Evolutionary conservation across 2,329 filamentous ascomycete species (phyloP).

Genomic region (Rhynchosporium graminicola): DNA sequence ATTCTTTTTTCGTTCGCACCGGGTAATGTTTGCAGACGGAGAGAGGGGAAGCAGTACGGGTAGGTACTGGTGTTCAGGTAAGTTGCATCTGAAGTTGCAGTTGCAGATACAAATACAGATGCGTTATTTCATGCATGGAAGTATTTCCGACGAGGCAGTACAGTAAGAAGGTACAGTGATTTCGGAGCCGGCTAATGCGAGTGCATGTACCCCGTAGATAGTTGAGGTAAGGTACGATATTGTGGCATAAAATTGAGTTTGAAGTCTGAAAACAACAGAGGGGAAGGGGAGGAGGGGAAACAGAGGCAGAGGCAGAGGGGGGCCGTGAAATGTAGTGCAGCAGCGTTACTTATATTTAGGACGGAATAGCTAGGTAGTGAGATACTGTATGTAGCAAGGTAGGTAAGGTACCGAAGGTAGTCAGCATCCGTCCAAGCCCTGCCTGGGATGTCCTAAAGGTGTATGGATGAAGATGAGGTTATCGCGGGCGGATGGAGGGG

Average conservation of each 20-base stretch:
- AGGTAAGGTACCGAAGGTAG: neutral
- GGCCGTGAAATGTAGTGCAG: constrained; percentile 14
- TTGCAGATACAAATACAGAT: constrained; percentile 6
- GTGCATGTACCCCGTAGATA: neutral
- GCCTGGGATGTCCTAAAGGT: neutral
- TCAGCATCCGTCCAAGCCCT: neutral
- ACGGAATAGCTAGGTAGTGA: neutral
- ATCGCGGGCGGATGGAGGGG: constrained; percentile 4
- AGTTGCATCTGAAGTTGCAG: constrained; percentile 8
- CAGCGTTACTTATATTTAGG: constrained; percentile 9
- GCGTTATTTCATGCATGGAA: constrained; percentile 13
- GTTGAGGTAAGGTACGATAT: neutral
- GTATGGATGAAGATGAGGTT: neutral
- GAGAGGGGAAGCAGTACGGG: neutral
- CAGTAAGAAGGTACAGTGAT: neutral
- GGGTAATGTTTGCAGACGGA: constrained; percentile 9
- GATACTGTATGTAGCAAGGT: no score
- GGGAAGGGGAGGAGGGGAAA: neutral
- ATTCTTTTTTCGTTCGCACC: neutral
- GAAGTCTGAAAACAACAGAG: constrained; percentile 6
- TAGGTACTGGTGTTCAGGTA: constrained; percentile 9
- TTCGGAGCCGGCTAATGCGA: neutral
- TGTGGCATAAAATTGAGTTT: neutral
- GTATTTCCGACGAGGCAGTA: constrained; percentile 14
- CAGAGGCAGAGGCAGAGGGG: constrained; percentile 1